Base-by-base conservation (phyloP, 208 protist genomes). In the Lotmaria passim region DNA sequence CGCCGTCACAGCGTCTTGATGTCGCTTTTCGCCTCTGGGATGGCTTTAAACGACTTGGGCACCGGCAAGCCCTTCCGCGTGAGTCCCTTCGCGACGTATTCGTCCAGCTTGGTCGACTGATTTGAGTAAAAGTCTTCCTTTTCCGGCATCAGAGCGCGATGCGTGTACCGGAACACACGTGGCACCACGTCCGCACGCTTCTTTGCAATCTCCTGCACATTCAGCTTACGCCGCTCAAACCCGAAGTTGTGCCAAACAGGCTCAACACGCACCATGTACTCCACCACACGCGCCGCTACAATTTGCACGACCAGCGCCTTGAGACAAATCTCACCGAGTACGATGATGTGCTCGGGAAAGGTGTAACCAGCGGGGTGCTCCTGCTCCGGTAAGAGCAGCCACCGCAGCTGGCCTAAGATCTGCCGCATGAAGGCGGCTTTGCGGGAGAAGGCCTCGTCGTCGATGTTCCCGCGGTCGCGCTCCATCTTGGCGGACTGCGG, bases 191-290 rank as follows among this genome's bases (percentile, higher is more conserved):
- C 89, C 10, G 28, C 46, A 19, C 58, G 38, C 6, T 50, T 59
- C 31, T 63, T 64, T 21, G 75, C 75, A 11, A 89, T 85, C 23
- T 75, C 60, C 21, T 31, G 21, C n/a, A 84, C 67, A 39, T 85
- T 65, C 10, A 92, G 75, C 47, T 71, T 61, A 39, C 85, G 85
- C 23, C 90, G 86, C 76, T 97, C 93, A 57, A 78, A 93, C 12
- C 90, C 90, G 61, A 86, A 90, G 57, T 75, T 80, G 23, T 83
- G 83, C 91, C 93, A 97, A 7, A 93, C 82, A 39, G 89, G 87
- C 83, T 97, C 93, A 21, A 86, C 87, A 12, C 93, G 93, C 52
- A 95, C 85, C 78, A 96, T 86, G 79, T 97, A 97, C 82, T 97
- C 93, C 70, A 86, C 88, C 53, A 97, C 57, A 11, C 93, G 88